Base-by-base conservation (phyloP, 164 flowering plant genomes). In the Magnolia changhungtana region DNA sequence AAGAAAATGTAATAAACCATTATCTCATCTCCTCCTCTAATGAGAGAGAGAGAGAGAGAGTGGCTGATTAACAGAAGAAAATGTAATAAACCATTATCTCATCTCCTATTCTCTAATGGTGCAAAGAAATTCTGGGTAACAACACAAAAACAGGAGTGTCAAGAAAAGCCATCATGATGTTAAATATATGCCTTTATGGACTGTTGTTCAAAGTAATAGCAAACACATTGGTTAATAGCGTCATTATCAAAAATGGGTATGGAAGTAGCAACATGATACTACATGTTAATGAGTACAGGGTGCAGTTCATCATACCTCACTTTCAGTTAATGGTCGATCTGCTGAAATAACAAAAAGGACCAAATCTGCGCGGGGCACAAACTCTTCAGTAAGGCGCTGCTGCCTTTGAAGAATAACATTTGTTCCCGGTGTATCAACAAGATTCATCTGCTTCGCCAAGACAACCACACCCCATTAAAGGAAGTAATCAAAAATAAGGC, bases 371-470 rank as follows among this genome's bases (percentile, higher is more conserved):
- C 99, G 93, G 20, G 99, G 99, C 74, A 93, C 90, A 89, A 95
- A 95, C 83, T 95, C 99, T 85, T 93, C 99, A 5, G 97, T 95
- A 21, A 95, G 91, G 31, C 96, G 96, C 77, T 95, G 97, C 80
- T 95, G 99, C 85, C 98, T 86, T 83, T 92, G 95, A 23, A 95
- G 97, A 83, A 95, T 93, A 77, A 93, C 98, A 90, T 95, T 95
- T 50, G 97, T 95, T 81, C 99, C 99, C 37, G 99, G 99, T 18
- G 98, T 95, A 82, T 95, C 99, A 75, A 93, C 99, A 81, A 95
- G 87, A 74, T 81, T 90, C 92, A 95, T 91, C 98, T 95, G 96
- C 75, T 78, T 78, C 63, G 67, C 74, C 55, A 27, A 67, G 29
- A 51, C 4, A 75, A 5, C 23, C 8, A 63, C 2, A 8, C 11